Conservation (phyloP, 139 green algal species). For the Micractinium sp. region DNA sequence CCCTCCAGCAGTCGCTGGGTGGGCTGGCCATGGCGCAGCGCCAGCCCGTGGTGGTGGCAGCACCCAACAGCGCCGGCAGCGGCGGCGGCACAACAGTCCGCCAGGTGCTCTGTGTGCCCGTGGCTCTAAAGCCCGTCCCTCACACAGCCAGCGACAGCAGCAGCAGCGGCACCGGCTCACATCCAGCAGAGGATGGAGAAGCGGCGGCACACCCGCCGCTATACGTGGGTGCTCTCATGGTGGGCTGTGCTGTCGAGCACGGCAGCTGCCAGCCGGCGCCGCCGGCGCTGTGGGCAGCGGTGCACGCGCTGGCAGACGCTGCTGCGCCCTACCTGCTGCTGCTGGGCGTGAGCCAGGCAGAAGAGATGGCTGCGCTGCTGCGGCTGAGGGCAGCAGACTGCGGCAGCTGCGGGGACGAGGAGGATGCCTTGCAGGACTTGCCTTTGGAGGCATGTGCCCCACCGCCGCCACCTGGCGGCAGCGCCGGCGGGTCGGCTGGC, state of each 20-base stretch:
- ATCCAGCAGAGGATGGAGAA: neutral
- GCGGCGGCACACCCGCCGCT: neutral
- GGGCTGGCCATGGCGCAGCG: conserved; percentile 26
- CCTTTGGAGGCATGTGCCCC: conserved; percentile 23
- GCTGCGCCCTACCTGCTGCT: conserved; percentile 22
- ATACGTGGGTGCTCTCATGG: conserved; percentile 39
- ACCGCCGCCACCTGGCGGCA: neutral
- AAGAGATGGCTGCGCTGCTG: conserved; percentile 31
- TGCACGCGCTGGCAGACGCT: conserved; percentile 22
- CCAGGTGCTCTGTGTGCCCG: conserved; percentile 24
- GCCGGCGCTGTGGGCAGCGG: neutral
- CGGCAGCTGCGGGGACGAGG: conserved; percentile 15
- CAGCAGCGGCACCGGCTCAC: neutral
- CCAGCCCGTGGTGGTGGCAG: neutral
- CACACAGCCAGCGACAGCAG: neutral
- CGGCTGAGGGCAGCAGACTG: conserved; percentile 24
- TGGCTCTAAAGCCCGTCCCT: neutral
- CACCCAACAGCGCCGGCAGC: neutral
- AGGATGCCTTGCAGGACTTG: conserved; percentile 23
- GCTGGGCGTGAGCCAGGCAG: conserved; percentile 10
- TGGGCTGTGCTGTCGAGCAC: neutral
- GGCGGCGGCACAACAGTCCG: neutral
- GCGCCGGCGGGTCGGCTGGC: neutral
- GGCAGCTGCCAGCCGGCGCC: neutral
- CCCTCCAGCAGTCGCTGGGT: conserved; percentile 31